Percentiles rank a stretch among this genome's conserved stretches.
phyloP scores from a whole-genome alignment of 139 green algal species.

The Tetratostichococcus sp. region DNA sequence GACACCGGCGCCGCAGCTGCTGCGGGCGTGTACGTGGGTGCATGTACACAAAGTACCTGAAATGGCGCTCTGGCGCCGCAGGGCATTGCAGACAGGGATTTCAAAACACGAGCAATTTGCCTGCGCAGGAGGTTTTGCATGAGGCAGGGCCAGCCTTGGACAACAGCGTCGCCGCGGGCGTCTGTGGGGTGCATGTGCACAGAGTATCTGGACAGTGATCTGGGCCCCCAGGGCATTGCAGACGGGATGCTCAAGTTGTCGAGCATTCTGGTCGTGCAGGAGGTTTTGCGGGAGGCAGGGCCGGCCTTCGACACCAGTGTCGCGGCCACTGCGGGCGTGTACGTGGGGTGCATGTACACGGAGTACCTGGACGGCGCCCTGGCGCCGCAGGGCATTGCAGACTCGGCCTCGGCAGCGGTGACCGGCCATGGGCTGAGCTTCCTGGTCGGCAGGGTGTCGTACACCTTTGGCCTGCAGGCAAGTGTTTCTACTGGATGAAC shows the following conservation, averaged over 20 bases:
- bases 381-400: constrained; percentile 8
- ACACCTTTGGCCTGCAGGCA: constrained; percentile 35
- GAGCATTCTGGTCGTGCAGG: constrained; percentile 36
- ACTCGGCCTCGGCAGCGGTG: constrained; percentile 6
- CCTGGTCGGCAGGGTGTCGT: constrained; percentile 38
- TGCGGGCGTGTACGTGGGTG: constrained; percentile 10
- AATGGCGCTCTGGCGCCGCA: constrained; percentile 28
- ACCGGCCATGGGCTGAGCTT: constrained; percentile 40
- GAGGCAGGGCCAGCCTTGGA: too few relatives aligned
- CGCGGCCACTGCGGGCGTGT: neutral
- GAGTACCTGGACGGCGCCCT: constrained; percentile 35
- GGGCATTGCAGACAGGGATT: constrained; percentile 7
- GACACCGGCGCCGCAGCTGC: neutral
- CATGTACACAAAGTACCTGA: constrained; percentile 16
- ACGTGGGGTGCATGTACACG: constrained; percentile 4
- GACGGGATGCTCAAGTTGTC: constrained; percentile 48
- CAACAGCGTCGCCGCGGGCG: too few relatives aligned
- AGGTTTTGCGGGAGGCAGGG: constrained; percentile 29
- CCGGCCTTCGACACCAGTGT: neutral
- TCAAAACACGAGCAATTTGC: too few relatives aligned
- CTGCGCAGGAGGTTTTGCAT: too few relatives aligned
- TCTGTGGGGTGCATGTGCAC: too few relatives aligned
- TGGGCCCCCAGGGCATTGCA: too few relatives aligned
- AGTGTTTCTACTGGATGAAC: constrained; percentile 17
- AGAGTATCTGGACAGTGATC: neutral